Percentiles rank a stretch among this genome's conserved stretches.
Evolutionary conservation across 2,329 filamentous ascomycete genomes (phyloP).

Genomic region (Cercospora sp.): DNA sequence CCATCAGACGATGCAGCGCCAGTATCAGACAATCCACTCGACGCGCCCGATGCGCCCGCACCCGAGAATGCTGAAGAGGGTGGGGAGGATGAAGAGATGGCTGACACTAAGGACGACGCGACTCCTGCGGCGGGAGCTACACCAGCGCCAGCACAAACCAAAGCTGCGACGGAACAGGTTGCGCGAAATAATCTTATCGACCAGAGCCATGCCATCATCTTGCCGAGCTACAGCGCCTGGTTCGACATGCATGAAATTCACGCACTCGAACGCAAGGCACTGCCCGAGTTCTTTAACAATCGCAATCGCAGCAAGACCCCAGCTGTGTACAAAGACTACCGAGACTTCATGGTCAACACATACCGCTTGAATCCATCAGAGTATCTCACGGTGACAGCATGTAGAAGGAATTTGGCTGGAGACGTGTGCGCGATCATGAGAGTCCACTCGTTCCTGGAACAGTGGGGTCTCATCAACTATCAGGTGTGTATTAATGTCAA

Average conservation of each 20-base stretch:
- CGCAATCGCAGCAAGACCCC: conserved; percentile 97
- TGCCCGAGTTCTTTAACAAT: conserved; percentile 98
- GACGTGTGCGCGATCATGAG: conserved; percentile 99
- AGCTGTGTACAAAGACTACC: conserved; percentile 96
- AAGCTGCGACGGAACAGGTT: conserved; percentile 77
- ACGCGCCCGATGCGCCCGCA: conserved; percentile 39
- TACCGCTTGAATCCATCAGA: conserved; percentile 94
- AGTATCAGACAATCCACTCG: conserved; percentile 42
- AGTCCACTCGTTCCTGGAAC: conserved; percentile 94
- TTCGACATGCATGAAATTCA: conserved; percentile 97
- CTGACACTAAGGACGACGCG: conserved; percentile 54
- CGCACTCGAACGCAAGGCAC: conserved; percentile 85
- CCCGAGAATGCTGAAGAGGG: conserved; percentile 38
- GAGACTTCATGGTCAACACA: conserved; percentile 99
- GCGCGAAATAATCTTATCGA: conserved; percentile 89
- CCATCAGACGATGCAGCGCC: conserved; percentile 24
- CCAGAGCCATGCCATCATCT: conserved; percentile 92
- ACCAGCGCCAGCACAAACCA: conserved; percentile 59
- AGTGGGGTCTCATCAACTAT: conserved; percentile 99
- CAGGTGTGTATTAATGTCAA: conserved; percentile 62
- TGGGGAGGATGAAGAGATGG: conserved; percentile 53
- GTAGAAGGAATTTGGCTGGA: conserved; percentile 88
- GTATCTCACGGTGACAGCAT: conserved; percentile 95
- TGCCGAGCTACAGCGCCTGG: conserved; percentile 97
- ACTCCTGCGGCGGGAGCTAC: conserved; percentile 30